Percentiles rank a stretch among this genome's conserved stretches.
phyloP scores from a whole-genome alignment of 148 eudicot genomes.

The Talinum fruticosum region DNA sequence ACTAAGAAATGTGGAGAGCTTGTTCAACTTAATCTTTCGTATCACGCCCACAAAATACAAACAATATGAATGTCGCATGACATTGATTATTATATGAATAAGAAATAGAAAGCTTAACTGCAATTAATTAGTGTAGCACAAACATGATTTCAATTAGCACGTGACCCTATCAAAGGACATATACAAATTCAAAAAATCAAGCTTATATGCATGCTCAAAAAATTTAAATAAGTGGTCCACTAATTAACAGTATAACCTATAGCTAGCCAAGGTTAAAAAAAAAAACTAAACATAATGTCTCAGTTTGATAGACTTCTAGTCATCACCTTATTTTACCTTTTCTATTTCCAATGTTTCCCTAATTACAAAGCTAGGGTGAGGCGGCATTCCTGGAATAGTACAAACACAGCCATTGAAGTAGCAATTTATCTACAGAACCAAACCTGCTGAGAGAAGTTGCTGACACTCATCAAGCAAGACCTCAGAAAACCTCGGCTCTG shows the following conservation, averaged over 20 bases:
- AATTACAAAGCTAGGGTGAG: neutral
- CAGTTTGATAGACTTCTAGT: neutral
- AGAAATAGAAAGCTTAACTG: neutral
- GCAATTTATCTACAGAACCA: constrained; percentile 7
- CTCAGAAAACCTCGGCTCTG: constrained; percentile 97
- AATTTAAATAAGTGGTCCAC: neutral
- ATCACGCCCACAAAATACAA: neutral
- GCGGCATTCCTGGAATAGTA: neutral
- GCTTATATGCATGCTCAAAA: neutral
- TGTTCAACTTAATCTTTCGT: neutral
- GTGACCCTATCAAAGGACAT: neutral
- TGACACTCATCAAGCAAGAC: constrained; percentile 81
- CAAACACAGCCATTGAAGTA: neutral
- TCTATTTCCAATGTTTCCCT: neutral
- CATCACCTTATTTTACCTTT: neutral
- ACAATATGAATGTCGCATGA: neutral
- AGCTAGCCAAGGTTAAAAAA: neutral
- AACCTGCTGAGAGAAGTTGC: constrained; percentile 78
- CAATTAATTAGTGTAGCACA: neutral
- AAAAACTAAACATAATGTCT: neutral
- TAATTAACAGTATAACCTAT: neutral
- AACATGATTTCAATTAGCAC: neutral
- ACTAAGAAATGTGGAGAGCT: neutral
- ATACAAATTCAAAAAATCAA: neutral
- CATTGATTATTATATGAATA: neutral